Percentiles rank a stretch among this genome's conserved stretches.
phyloP scores from a whole-genome alignment of 352 stramenopile genomes.

The Aphanomyces astaci region DNA sequence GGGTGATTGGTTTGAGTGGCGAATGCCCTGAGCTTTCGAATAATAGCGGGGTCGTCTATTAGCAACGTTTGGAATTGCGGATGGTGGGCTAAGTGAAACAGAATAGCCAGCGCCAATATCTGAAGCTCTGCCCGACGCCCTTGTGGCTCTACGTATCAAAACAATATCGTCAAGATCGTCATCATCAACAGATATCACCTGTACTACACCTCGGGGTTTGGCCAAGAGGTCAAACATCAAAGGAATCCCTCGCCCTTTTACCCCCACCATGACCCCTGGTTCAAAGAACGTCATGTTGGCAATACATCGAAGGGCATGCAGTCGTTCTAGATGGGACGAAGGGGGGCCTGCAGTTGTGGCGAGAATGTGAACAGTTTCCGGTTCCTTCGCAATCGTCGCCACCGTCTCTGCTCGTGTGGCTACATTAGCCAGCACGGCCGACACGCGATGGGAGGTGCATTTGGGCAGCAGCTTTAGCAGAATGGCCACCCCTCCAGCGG shows the following conservation, averaged over 20 bases:
- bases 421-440: not conserved
- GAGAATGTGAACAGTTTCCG: not conserved
- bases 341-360: not conserved
- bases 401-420: not conserved
- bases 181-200: too few relatives aligned
- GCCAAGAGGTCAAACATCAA: not conserved
- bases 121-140: not conserved
- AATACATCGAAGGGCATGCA: not conserved
- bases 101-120: not conserved
- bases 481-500: not conserved
- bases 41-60: not conserved
- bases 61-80: not conserved
- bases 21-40: not conserved
- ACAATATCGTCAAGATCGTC: too few relatives aligned
- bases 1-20: not conserved
- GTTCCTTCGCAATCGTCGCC: not conserved
- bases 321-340: not conserved
- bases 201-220: not conserved
- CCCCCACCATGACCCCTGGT: not conserved
- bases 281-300: conserved; percentile 9
- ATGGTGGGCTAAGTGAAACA: not conserved
- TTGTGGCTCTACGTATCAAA: not conserved
- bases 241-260: not conserved
- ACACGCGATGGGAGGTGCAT: not conserved
- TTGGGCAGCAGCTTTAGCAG: not conserved